Evolutionary conservation across 108 stramenopile species (phyloP).

Genomic region (Chaetoceros tenuissimus): DNA sequence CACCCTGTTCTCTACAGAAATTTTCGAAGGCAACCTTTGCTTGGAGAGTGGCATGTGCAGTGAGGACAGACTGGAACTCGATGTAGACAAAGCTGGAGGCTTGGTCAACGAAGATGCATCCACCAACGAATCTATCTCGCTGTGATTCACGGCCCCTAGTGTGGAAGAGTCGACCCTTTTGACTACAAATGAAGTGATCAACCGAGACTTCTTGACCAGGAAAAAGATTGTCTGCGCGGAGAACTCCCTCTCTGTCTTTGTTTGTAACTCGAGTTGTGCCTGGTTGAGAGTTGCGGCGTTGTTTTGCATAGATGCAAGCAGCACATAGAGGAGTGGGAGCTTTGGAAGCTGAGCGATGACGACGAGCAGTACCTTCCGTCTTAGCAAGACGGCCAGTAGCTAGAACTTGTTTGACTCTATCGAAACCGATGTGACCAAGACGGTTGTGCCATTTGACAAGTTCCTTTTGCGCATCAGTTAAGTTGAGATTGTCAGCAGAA

Average conservation of each 20-base stretch:
- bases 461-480: conserved; percentile 5
- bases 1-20: conserved; percentile 2
- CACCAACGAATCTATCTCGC: conserved; percentile 9
- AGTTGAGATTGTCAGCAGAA: background rate
- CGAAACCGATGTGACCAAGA: conserved; percentile 17
- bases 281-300: conserved; percentile 2
- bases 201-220: conserved; percentile 16
- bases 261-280: background rate
- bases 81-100: conserved; percentile 23
- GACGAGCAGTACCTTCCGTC: conserved; percentile 4
- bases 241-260: conserved; percentile 3
- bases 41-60: conserved; percentile 13
- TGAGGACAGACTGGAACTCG: conserved; percentile 14
- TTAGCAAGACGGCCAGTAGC: conserved; percentile 3
- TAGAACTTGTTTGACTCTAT: too few species aligned
- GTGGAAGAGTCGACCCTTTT: background rate
- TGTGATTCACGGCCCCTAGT: background rate
- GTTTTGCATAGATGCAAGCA: conserved; percentile 16
- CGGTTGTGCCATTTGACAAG: conserved; percentile 16
- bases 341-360: conserved; percentile 2
- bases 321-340: conserved; percentile 4
- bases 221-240: conserved; percentile 8
- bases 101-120: conserved; percentile 40
- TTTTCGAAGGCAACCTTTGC: conserved; percentile 20
- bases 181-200: background rate